phyloP scores from a whole-genome alignment of 805 yeast genomes.

The Saccharomycopsis malanga region DNA sequence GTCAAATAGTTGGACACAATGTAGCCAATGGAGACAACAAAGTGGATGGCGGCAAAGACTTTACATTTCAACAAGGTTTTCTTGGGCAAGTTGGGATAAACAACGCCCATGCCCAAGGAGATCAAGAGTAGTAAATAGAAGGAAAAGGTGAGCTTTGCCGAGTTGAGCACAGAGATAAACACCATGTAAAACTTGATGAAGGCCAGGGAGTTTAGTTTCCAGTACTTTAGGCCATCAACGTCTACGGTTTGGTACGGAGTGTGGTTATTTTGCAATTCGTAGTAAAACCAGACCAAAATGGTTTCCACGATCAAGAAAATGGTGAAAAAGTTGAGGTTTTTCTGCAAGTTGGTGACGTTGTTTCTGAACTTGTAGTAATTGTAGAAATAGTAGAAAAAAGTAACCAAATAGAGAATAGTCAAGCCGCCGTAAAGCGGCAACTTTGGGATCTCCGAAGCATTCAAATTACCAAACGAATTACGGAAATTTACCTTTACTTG shows the following conservation, averaged over 20 bases:
- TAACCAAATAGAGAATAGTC: slow-evolving; percentile 76
- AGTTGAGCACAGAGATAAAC: slow-evolving; percentile 70
- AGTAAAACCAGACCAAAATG: slow-evolving; percentile 84
- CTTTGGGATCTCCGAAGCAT: slow-evolving; percentile 88
- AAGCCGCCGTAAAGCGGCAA: slow-evolving; percentile 81
- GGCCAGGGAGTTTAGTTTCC: slow-evolving; percentile 37
- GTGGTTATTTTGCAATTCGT: slow-evolving; percentile 66
- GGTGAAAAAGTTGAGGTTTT: slow-evolving; percentile 81
- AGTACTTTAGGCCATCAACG: slow-evolving; percentile 23
- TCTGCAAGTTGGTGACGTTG: slow-evolving; percentile 84
- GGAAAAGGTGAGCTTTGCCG: slow-evolving; percentile 78
- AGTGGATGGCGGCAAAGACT: slow-evolving; percentile 50
- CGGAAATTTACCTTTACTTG: slow-evolving; percentile 72
- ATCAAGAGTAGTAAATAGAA: slow-evolving; percentile 82
- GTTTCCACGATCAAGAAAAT: slow-evolving; percentile 78
- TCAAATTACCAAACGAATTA: slow-evolving; percentile 83
- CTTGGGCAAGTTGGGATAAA: slow-evolving; percentile 74
- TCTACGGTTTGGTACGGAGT: slow-evolving; percentile 15
- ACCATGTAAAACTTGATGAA: slow-evolving; percentile 69
- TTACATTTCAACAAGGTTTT: slow-evolving; percentile 66
- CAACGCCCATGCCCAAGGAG: slow-evolving; percentile 91
- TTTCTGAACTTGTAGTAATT: slow-evolving; percentile 79
- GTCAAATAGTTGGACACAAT: slow-evolving; percentile 47
- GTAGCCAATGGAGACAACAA: slow-evolving; percentile 46
- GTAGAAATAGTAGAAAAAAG: slow-evolving; percentile 76